phyloP scores from a whole-genome alignment of 208 protist genomes.

The Acanthamoeba lenticulata region DNA sequence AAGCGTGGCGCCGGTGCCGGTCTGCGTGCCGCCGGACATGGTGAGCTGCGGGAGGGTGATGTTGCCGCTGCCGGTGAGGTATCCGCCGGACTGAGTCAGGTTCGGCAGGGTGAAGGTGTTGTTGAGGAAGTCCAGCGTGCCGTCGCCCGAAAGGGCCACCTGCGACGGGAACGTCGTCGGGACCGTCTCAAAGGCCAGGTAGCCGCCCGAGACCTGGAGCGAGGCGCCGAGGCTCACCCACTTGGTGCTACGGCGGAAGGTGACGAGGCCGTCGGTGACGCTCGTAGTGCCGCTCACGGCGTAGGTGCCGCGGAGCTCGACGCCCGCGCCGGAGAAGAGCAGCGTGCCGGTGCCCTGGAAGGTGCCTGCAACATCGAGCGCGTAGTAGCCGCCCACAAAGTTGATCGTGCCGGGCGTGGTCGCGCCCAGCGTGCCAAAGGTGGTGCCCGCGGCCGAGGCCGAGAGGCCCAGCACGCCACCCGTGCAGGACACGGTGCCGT shows the following conservation, averaged over 20 bases:
- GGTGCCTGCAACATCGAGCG: conserved; percentile 3
- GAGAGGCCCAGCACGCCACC: conserved; percentile 4
- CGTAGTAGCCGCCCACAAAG: conserved; percentile 54
- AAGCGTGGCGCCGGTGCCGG: conserved; percentile 47
- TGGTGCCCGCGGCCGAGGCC: neutral
- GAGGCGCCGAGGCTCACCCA: conserved; percentile 7
- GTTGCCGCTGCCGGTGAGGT: neutral
- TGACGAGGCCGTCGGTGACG: neutral
- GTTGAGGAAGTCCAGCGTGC: conserved; percentile 33
- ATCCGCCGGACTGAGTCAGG: conserved; percentile 7
- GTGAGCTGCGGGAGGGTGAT: conserved; percentile 1
- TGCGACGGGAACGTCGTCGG: neutral
- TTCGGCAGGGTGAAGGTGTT: conserved; percentile 38
- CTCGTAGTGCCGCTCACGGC: neutral
- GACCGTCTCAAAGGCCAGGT: conserved; percentile 46
- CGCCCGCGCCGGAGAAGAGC: neutral
- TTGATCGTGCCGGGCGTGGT: neutral
- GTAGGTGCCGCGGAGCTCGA: conserved; percentile 26
- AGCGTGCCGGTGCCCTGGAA: neutral
- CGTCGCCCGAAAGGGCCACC: neutral
- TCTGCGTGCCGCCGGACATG: conserved; percentile 43
- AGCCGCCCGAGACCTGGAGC: neutral
- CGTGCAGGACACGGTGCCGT: conserved; percentile 8
- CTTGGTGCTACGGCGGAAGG: conserved; percentile 22
- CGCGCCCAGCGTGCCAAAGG: neutral